Evolutionary conservation across 352 stramenopile genomes (phyloP).

Genomic region (Peronospora belbahrii): DNA sequence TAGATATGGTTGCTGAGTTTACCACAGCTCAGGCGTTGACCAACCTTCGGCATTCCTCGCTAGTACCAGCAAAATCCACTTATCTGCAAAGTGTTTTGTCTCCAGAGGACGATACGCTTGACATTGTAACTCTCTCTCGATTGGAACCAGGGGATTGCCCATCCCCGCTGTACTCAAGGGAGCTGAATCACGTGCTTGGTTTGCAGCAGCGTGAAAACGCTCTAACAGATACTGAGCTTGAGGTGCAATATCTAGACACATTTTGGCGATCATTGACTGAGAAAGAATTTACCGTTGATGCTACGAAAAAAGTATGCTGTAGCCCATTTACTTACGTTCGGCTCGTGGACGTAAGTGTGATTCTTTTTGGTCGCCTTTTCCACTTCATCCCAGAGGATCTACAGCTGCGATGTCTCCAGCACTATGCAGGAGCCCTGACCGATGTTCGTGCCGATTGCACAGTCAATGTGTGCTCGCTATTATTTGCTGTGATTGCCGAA

Average conservation of each 20-base stretch:
- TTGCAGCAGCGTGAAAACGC: conserved; percentile 64
- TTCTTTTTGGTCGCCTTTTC: conserved; percentile 71
- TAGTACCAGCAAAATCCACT: conserved; percentile 52
- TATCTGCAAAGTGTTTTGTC: conserved; percentile 57
- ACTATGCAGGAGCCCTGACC: conserved; percentile 56
- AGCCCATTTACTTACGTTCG: conserved; percentile 78
- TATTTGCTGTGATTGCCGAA: conserved; percentile 63
- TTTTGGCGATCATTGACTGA: conserved; percentile 50
- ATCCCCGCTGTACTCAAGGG: conserved; percentile 56
- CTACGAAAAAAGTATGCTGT: conserved; percentile 32
- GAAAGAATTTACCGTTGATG: conserved; percentile 18
- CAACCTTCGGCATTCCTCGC: conserved; percentile 47
- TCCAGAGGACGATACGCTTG: conserved; percentile 46
- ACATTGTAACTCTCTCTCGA: conserved; percentile 46
- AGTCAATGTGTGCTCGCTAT: conserved; percentile 69
- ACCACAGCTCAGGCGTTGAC: conserved; percentile 74
- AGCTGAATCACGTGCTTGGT: conserved; percentile 69
- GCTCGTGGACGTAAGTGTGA: conserved; percentile 69
- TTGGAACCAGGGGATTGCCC: conserved; percentile 58
- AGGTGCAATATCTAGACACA: conserved; percentile 76
- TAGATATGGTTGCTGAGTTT: conserved; percentile 74
- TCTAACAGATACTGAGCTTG: conserved; percentile 74
- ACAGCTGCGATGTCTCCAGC: conserved; percentile 74
- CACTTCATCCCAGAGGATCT: conserved; percentile 76
- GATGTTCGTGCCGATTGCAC: conserved; percentile 57